Percentiles rank a stretch among this genome's conserved stretches.
Evolutionary conservation across 2,329 filamentous ascomycete species (phyloP).

Genomic region (Colletotrichum sp.): DNA sequence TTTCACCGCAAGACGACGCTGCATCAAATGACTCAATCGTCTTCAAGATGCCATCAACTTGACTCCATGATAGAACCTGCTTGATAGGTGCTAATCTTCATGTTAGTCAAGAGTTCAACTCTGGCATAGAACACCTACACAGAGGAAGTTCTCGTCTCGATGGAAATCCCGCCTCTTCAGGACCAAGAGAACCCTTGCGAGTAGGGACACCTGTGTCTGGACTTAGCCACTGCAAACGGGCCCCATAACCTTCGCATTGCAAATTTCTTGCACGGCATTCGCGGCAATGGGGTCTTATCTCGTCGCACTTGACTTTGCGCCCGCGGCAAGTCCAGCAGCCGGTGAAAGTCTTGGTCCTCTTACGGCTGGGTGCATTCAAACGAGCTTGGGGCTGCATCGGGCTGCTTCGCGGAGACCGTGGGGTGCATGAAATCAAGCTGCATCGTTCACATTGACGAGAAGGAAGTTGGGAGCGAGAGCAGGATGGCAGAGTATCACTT

Average conservation of each 20-base stretch:
- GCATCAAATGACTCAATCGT: neutral
- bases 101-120: neutral
- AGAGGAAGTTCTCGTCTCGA: neutral
- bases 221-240: constrained; percentile 32
- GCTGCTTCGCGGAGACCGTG: neutral
- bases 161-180: neutral
- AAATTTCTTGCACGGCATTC: constrained; percentile 32
- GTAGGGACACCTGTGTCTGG: neutral
- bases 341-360: constrained; percentile 31
- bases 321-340: constrained; percentile 42
- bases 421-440: neutral
- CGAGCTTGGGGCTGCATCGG: neutral
- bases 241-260: constrained; percentile 34
- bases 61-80: neutral
- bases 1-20: neutral
- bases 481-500: neutral
- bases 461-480: neutral
- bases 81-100: neutral
- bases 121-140: neutral
- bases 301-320: constrained; percentile 39
- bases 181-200: neutral
- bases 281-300: constrained; percentile 32
- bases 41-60: neutral
- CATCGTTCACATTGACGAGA: neutral
- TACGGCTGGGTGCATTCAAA: constrained; percentile 2